These are phyloP conservation scores for Hypomyces rosellus DNA, from an alignment of 2,329 filamentous ascomycete genomes.

Conservation along the genomic window DNA sequence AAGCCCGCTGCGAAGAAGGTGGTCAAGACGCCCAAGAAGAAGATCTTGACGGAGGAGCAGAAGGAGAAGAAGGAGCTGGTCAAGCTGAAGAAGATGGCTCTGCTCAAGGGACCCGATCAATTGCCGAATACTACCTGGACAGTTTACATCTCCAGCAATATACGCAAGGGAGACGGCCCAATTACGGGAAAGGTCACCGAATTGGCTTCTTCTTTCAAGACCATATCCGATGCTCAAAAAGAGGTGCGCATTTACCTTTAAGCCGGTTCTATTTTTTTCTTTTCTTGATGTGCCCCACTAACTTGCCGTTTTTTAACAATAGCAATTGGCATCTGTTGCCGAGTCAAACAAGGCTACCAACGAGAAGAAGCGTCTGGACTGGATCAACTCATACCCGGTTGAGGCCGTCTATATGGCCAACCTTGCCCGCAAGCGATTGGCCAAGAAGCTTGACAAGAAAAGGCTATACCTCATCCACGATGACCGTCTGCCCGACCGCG, in stretches of 20 bases:
- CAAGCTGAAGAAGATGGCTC: constrained; percentile 34
- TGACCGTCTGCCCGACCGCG: constrained; percentile 39
- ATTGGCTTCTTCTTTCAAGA: constrained; percentile 31
- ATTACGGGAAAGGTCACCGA: constrained; percentile 19
- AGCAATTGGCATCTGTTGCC: constrained; percentile 28
- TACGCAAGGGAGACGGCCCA: constrained; percentile 9
- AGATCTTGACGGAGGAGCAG: constrained; percentile 33
- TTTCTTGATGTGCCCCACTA: background rate
- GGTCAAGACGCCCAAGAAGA: constrained; percentile 26
- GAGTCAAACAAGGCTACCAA: constrained; percentile 37
- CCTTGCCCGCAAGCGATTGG: constrained; percentile 38
- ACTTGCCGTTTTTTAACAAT: background rate
- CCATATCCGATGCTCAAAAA: constrained; percentile 33
- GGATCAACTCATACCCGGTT: constrained; percentile 40
- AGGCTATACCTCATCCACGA: constrained; percentile 33
- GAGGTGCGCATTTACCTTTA: constrained; percentile 34
- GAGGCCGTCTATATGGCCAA: constrained; percentile 41
- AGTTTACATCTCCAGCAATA: constrained; percentile 32
- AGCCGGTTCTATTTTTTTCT: background rate
- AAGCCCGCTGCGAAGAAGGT: constrained; percentile 20
- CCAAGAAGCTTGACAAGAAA: constrained; percentile 26
- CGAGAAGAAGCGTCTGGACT: constrained; percentile 34
- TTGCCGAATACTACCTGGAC: constrained; percentile 30
- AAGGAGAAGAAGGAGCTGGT: constrained; percentile 27
- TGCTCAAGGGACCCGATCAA: constrained; percentile 33